phyloP scores from a whole-genome alignment of 2,329 filamentous ascomycete genomes.

The Curvularia sp. region DNA sequence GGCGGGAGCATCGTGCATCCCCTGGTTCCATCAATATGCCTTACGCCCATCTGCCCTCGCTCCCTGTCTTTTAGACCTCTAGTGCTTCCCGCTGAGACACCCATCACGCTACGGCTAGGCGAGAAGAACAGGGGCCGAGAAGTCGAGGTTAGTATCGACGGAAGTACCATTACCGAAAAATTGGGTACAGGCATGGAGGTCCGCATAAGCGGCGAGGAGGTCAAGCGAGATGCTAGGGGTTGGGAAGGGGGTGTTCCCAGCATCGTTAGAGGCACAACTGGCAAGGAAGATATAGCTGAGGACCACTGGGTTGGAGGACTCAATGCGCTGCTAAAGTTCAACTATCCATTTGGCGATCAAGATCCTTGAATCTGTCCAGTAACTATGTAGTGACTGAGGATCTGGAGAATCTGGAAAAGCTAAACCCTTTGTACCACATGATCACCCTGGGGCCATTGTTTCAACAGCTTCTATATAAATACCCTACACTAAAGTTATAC shows the following conservation, averaged over 20 bases:
- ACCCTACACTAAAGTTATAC: not conserved
- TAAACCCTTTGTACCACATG: not conserved
- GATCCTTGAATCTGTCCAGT: constrained; percentile 21
- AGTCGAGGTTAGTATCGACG: constrained; percentile 60
- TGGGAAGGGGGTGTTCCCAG: constrained; percentile 87
- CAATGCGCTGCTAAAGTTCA: constrained; percentile 94
- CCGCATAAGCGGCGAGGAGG: constrained; percentile 84
- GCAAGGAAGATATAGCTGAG: constrained; percentile 62
- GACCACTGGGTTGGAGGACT: constrained; percentile 97
- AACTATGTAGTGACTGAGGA: not conserved
- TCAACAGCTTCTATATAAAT: not conserved
- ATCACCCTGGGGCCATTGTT: not conserved
- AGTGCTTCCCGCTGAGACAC: constrained; percentile 84
- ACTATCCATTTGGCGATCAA: constrained; percentile 85
- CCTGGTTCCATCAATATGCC: constrained; percentile 82
- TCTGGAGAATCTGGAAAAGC: not conserved
- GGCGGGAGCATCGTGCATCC: constrained; percentile 95
- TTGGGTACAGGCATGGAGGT: constrained; percentile 70
- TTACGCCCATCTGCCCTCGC: constrained; percentile 93
- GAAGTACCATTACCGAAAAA: constrained; percentile 54
- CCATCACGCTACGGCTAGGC: constrained; percentile 81
- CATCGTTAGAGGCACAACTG: constrained; percentile 71
- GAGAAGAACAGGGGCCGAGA: constrained; percentile 61
- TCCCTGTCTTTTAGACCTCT: constrained; percentile 91
- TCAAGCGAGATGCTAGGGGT: constrained; percentile 57